Base-by-base conservation (phyloP, 2,329 filamentous ascomycete species). In the Colletotrichum sojae region DNA sequence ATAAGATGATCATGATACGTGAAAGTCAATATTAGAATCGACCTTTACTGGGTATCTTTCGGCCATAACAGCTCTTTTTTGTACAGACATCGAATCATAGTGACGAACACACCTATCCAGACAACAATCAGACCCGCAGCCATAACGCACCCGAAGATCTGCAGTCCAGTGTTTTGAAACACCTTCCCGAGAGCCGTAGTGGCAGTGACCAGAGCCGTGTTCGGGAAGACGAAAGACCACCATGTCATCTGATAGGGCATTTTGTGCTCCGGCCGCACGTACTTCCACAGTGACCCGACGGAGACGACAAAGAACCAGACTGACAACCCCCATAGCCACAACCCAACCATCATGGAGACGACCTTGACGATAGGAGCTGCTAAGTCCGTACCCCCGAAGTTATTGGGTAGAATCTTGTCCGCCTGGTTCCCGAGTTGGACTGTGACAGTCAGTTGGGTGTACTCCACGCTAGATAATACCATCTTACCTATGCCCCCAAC, bases 271-370 rank as follows among this genome's bases (percentile, higher is more conserved):
- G 81, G 78, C 0, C 85, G 82, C 20, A 90, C 83, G 58, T 91
- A 90, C 36, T 90, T 91, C 85, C 87, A 92, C 68, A 95, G 87
- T 2, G 92, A 92, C 2, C 92, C 91, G n/a, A 93, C 87, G 1
- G 90, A 91, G 12, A 96, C 90, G 66, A 95, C 83, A 78, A 95
- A 95, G 82, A 95, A 96, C 90, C 93, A 96, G 31, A 94, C 80
- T 27, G 92, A 91, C n/a, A 96, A 81, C 0, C 90, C 93, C 92
- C 93, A 96, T 4, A 96, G 85, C 92, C 93, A 97, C 12, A 96
- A 81, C 0, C 90, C 90, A 2, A 90, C 81, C 80, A 94, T 90
- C 71, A 92, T 76, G 3, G 84, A 83, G 13, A 88, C 73, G 0
- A 88, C 72, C 63, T 82, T 81, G 27, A 88, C 74, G 56, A 86